phyloP scores from a whole-genome alignment of 768 basidiomycete species.

The Suillus placidus region DNA sequence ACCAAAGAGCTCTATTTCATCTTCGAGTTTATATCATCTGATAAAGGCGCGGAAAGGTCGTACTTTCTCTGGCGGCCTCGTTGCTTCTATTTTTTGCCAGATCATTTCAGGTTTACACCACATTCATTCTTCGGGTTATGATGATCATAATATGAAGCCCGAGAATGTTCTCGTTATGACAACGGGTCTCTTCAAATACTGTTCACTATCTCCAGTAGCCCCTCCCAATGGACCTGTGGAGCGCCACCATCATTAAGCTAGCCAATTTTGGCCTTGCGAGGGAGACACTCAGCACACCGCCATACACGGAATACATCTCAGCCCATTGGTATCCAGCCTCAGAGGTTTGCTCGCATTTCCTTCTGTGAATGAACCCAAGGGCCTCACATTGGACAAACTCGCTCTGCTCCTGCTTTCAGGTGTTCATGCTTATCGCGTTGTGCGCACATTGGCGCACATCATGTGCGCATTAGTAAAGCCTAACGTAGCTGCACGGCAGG shows the following conservation, averaged over 20 bases:
- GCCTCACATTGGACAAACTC: constrained; percentile 67
- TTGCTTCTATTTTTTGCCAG: constrained; percentile 93
- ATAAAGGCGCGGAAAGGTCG: constrained; percentile 96
- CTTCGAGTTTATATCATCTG: constrained; percentile 97
- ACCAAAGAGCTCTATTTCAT: constrained; percentile 98
- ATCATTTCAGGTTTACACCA: constrained; percentile 89
- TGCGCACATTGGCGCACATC: constrained; percentile 60
- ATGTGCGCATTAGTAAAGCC: constrained; percentile 27
- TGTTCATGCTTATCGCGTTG: constrained; percentile 77
- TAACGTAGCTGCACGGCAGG: background rate
- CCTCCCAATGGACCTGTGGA: constrained; percentile 69
- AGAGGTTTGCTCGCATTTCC: constrained; percentile 57
- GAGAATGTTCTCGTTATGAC: constrained; percentile 99
- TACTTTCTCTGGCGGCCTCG: constrained; percentile 93
- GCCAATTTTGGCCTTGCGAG: constrained; percentile 98
- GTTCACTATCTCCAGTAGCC: constrained; percentile 71
- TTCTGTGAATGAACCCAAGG: constrained; percentile 13
- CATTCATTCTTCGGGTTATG: constrained; percentile 91
- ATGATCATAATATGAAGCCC: constrained; percentile 99
- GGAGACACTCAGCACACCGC: constrained; percentile 84
- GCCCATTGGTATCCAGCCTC: constrained; percentile 99
- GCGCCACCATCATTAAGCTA: constrained; percentile 91
- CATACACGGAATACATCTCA: constrained; percentile 98
- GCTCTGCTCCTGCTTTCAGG: constrained; percentile 80
- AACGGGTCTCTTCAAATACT: constrained; percentile 92